Conservation (phyloP, 306 rosid genomes). For the Styphnolobium japonicum region DNA sequence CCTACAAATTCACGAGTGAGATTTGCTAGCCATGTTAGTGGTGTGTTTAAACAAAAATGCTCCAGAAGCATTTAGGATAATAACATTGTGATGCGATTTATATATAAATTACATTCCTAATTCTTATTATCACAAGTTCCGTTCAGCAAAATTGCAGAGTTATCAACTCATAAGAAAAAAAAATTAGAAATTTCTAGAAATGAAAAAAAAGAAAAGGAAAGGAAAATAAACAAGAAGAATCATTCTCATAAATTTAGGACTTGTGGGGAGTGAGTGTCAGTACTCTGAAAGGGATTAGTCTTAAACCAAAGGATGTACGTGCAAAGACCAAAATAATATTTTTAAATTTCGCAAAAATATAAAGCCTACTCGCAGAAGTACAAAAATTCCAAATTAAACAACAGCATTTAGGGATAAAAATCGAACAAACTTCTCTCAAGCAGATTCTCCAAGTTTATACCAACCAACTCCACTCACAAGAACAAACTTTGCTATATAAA, state of each 20-base stretch:
- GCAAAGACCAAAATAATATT: too few species aligned
- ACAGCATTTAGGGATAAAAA: slow-evolving; percentile 3
- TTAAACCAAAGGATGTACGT: too few species aligned
- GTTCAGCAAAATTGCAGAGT: not conserved
- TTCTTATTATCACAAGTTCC: not conserved
- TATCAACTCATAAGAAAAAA: not conserved
- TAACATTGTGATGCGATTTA: not conserved
- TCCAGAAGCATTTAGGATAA: not conserved
- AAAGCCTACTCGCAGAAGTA: not conserved
- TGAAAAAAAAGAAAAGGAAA: too few species aligned
- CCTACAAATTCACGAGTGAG: not conserved
- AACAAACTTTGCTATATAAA: not conserved
- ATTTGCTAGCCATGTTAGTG: slow-evolving; percentile 1
- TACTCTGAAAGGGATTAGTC: too few species aligned
- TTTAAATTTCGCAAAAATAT: not conserved
- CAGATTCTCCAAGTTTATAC: slow-evolving; percentile 7
- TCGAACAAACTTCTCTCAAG: not conserved
- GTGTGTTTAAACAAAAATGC: not conserved
- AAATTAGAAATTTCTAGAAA: not conserved
- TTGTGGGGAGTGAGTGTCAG: too few species aligned
- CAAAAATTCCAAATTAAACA: slow-evolving; percentile 24
- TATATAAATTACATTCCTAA: not conserved
- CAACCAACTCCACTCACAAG: not conserved
- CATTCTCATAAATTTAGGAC: not conserved
- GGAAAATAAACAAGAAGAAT: not conserved